These are phyloP conservation scores for Psilocybe mexicana DNA, from an alignment of 1,284 basidiomycete genomes.

Conservation along the genomic window DNA sequence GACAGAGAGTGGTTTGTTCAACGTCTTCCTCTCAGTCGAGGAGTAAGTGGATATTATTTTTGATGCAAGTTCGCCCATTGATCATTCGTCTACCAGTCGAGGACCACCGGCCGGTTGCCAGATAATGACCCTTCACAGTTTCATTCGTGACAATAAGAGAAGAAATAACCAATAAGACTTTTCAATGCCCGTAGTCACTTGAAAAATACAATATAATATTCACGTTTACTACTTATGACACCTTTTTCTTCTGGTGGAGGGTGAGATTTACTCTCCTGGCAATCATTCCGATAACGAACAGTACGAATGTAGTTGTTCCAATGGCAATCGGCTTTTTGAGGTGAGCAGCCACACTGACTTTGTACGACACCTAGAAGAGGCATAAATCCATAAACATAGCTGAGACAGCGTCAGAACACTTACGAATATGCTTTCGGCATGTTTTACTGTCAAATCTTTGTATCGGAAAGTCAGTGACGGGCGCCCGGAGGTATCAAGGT, in stretches of 20 bases:
- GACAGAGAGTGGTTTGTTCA: conserved; percentile 35
- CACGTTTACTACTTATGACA: conserved; percentile 26
- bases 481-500: conserved; percentile 93
- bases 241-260: conserved; percentile 52
- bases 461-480: conserved; percentile 78
- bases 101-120: conserved; percentile 40
- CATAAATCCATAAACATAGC: conserved; percentile 6
- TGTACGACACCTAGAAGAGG: conserved; percentile 75
- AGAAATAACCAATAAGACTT: neutral
- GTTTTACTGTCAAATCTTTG: conserved; percentile 75
- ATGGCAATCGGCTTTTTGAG: conserved; percentile 84
- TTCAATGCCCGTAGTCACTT: neutral
- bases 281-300: conserved; percentile 64
- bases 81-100: conserved; percentile 14
- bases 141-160: conserved; percentile 25
- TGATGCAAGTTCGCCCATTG: neutral
- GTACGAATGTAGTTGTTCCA: conserved; percentile 60
- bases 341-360: conserved; percentile 72
- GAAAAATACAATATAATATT: conserved; percentile 19
- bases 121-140: conserved; percentile 50
- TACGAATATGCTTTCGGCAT: conserved; percentile 75
- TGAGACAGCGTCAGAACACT: conserved; percentile 31
- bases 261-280: conserved; percentile 67
- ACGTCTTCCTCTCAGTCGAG: conserved; percentile 49
- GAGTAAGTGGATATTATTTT: conserved; percentile 38